These are phyloP conservation scores for Panicum virgatum DNA, from an alignment of 202 grass and related monocot genomes.

Conservation along the genomic window DNA sequence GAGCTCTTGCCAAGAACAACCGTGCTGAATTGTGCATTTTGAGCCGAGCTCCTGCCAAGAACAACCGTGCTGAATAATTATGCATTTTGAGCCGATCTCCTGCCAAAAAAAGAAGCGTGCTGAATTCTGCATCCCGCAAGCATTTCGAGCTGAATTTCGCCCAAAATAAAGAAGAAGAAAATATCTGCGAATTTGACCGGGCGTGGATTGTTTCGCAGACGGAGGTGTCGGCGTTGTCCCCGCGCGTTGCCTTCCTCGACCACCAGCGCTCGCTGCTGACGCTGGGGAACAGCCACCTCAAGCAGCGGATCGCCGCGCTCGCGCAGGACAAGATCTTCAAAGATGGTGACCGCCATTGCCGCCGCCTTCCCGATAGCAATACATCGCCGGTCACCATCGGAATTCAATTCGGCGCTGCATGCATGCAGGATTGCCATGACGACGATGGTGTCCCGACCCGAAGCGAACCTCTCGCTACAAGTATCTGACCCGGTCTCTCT, in stretches of 20 bases:
- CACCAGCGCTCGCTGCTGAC: constrained; percentile 90
- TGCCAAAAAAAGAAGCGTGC: no score
- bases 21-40: background rate
- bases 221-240: constrained; percentile 77
- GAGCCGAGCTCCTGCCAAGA: no score
- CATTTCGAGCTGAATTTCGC: no score
- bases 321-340: no score
- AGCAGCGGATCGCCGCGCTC: constrained; percentile 71
- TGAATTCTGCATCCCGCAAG: no score
- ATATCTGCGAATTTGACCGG: no score
- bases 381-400: background rate
- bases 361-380: no score
- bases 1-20: background rate
- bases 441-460: background rate
- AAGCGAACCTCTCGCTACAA: background rate
- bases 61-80: no score
- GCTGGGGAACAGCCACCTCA: constrained; percentile 82
- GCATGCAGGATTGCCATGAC: background rate
- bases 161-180: no score
- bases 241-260: constrained; percentile 84
- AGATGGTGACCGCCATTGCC: no score
- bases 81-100: background rate
- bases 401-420: constrained; percentile 2
- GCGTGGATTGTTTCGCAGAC: background rate
- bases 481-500: background rate